phyloP scores from a whole-genome alignment of 2,329 filamentous ascomycete species.

The Botryosphaeria dothidea region DNA sequence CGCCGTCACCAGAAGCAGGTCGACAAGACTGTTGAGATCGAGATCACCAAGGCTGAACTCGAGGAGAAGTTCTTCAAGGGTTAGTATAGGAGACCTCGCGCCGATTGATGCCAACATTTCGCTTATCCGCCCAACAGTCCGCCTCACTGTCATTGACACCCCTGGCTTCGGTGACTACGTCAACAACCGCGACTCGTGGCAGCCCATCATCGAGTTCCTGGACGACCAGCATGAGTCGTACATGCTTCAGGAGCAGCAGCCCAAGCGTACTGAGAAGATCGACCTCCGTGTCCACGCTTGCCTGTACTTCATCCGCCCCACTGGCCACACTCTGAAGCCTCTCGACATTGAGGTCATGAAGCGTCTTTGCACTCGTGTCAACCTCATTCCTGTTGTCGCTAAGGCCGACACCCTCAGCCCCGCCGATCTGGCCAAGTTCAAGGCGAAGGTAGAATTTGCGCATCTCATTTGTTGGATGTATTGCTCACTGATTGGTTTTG shows the following conservation, averaged over 20 bases:
- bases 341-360: conserved; percentile 99
- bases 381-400: conserved; percentile 96
- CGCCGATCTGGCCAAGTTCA: conserved; percentile 87
- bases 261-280: conserved; percentile 96
- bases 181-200: conserved; percentile 99
- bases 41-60: conserved; percentile 99
- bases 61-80: conserved; percentile 99
- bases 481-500: conserved; percentile 21
- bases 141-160: conserved; percentile 97
- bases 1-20: conserved; percentile 98
- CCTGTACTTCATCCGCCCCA: conserved; percentile 98
- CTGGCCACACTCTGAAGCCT: conserved; percentile 96
- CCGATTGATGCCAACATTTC: not conserved
- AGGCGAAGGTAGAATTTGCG: conserved; percentile 71
- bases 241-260: conserved; percentile 99
- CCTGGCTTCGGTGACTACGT: conserved; percentile 99
- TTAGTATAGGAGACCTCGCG: conserved; percentile 40
- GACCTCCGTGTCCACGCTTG: conserved; percentile 98
- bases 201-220: conserved; percentile 99
- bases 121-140: conserved; percentile 61
- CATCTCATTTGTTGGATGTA: not conserved
- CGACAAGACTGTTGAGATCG: conserved; percentile 99
- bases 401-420: conserved; percentile 98
- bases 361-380: conserved; percentile 95
- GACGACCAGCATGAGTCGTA: conserved; percentile 99